These are phyloP conservation scores for Sonneratia alba DNA, from an alignment of 345 rosid genomes.

Conservation along the genomic window DNA sequence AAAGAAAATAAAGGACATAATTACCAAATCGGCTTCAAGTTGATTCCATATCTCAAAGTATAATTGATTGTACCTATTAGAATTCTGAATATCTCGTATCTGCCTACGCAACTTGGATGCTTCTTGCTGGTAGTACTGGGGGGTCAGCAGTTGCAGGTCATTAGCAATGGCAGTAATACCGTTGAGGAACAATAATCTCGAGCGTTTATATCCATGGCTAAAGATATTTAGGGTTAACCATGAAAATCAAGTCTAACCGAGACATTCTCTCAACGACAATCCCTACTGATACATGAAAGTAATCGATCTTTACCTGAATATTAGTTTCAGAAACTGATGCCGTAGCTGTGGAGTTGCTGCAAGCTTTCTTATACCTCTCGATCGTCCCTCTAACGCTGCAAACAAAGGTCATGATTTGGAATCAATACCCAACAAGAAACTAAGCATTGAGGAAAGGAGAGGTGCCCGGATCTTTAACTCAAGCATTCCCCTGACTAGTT, in stretches of 20 bases:
- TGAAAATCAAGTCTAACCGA: neutral
- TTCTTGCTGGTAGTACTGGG: constrained; percentile 84
- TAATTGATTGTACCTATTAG: constrained; percentile 39
- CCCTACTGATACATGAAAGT: neutral
- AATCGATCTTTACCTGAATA: constrained; percentile 49
- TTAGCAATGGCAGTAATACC: neutral
- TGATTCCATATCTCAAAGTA: neutral
- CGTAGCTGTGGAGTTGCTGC: constrained; percentile 45
- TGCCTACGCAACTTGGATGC: constrained; percentile 66
- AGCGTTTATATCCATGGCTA: neutral
- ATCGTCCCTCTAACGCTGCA: constrained; percentile 76
- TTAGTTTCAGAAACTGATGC: constrained; percentile 67
- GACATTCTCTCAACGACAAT: neutral
- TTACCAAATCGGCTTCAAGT: neutral
- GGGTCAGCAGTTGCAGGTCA: neutral
- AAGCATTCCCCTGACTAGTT: too few relatives aligned
- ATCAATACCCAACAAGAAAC: neutral
- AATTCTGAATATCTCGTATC: constrained; percentile 63
- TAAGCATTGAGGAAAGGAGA: too few relatives aligned
- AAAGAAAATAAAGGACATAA: neutral
- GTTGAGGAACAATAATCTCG: neutral
- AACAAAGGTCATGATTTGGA: neutral
- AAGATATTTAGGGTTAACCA: neutral
- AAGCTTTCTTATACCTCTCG: constrained; percentile 81
- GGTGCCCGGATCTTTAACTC: too few relatives aligned